Percentiles rank a stretch among this genome's conserved stretches.
Conservation (phyloP, 1,139 yeast genomes). For the Protomyces arabidopsidicola region DNA sequence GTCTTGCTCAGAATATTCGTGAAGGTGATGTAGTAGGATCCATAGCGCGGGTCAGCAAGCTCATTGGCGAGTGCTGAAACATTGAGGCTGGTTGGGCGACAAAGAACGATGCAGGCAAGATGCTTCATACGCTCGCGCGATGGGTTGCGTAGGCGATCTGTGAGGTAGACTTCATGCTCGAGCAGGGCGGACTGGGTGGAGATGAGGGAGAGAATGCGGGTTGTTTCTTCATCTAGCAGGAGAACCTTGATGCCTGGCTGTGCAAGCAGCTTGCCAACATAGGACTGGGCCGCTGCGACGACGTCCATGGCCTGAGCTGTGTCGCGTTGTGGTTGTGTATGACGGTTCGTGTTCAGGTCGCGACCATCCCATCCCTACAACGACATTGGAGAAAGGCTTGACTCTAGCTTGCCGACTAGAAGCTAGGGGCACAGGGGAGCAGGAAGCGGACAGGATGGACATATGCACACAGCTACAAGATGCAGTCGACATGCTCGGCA, state of each 20-base stretch:
- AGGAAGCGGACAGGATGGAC: constrained; percentile 2
- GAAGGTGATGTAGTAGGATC: constrained; percentile 67
- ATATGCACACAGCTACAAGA: constrained; percentile 72
- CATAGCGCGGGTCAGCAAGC: constrained; percentile 70
- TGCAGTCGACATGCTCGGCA: constrained; percentile 66
- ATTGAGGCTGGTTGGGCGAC: constrained; percentile 67
- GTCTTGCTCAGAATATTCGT: constrained; percentile 69
- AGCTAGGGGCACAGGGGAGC: neutral
- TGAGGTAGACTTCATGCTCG: constrained; percentile 72
- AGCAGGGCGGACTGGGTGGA: constrained; percentile 82
- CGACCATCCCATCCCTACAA: no score
- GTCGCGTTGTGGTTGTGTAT: neutral
- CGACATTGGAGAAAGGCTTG: no score
- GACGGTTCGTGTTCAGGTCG: neutral
- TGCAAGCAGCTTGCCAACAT: constrained; percentile 47
- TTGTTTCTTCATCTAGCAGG: constrained; percentile 72
- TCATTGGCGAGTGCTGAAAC: constrained; percentile 60
- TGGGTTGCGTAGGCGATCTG: constrained; percentile 65
- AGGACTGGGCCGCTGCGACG: constrained; percentile 49
- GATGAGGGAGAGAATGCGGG: constrained; percentile 75
- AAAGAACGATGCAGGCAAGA: constrained; percentile 71
- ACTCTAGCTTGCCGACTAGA: no score
- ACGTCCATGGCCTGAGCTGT: constrained; percentile 46
- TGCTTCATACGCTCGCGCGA: constrained; percentile 73
- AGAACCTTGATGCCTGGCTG: constrained; percentile 56